Evolutionary conservation across 306 rosid species (phyloP).

Genomic region (Neltuma alba): DNA sequence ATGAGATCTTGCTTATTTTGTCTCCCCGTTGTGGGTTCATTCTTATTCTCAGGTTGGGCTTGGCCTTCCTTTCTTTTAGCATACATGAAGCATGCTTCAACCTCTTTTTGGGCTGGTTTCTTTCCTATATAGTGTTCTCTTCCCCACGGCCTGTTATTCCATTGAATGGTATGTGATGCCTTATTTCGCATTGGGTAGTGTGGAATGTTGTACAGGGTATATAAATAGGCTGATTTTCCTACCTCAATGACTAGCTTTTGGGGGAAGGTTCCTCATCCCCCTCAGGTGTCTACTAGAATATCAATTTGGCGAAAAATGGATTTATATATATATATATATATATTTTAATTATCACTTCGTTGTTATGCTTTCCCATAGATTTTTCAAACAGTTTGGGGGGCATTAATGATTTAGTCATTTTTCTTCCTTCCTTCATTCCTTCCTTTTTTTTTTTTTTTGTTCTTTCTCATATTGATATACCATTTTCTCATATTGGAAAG

Average conservation of each 20-base stretch:
- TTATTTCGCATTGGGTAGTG: neutral
- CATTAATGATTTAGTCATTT: neutral
- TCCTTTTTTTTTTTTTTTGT: no score
- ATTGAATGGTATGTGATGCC: neutral
- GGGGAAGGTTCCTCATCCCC: neutral
- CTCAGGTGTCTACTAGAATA: neutral
- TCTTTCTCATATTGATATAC: neutral
- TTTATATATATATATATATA: no score
- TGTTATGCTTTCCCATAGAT: neutral
- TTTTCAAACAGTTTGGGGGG: neutral
- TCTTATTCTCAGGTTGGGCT: no score
- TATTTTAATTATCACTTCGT: neutral
- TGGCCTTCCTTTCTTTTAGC: no score
- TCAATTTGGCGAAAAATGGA: neutral
- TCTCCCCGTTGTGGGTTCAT: neutral
- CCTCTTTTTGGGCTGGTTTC: neutral
- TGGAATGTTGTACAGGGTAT: neutral
- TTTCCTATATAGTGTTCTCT: neutral
- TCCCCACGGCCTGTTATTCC: neutral
- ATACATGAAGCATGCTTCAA: neutral
- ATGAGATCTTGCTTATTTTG: neutral
- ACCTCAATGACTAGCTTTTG: neutral
- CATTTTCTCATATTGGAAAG: no score
- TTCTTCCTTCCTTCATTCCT: no score
- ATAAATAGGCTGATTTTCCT: neutral